Percentiles rank a stretch among this genome's conserved stretches.
Conservation (phyloP, 1,139 yeast species). For the Diutina ranongensis region DNA sequence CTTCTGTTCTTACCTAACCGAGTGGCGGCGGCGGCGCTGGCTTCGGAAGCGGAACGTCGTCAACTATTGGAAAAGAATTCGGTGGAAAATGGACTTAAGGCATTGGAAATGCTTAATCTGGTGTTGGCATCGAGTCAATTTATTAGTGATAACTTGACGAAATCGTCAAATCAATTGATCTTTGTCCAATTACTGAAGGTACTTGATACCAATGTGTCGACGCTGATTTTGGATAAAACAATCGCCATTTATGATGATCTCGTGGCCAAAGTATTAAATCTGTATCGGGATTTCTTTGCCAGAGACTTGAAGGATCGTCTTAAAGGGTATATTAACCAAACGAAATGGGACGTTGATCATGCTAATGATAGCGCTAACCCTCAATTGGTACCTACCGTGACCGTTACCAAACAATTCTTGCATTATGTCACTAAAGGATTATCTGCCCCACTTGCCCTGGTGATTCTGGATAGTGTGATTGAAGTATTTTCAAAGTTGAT, state of each 20-base stretch:
- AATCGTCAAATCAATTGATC: slow-evolving; percentile 33
- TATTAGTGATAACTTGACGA: neutral
- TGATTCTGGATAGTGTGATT: slow-evolving; percentile 28
- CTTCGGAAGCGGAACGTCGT: neutral
- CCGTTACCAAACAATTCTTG: slow-evolving; percentile 25
- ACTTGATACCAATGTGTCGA: slow-evolving; percentile 14
- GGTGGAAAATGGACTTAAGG: slow-evolving; percentile 5
- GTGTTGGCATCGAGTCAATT: neutral
- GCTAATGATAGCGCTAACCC: slow-evolving; percentile 13
- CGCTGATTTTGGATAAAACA: slow-evolving; percentile 44
- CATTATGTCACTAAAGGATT: slow-evolving; percentile 17
- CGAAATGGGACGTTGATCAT: slow-evolving; percentile 22
- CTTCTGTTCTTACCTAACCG: neutral
- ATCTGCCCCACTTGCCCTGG: slow-evolving; percentile 11
- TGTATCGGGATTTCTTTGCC: slow-evolving; percentile 34
- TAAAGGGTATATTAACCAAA: slow-evolving; percentile 39
- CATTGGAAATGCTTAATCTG: neutral
- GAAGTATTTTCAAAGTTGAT: slow-evolving; percentile 36
- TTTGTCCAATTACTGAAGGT: slow-evolving; percentile 53
- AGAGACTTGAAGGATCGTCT: slow-evolving; percentile 38
- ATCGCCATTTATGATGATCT: slow-evolving; percentile 35
- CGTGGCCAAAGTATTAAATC: slow-evolving; percentile 23
- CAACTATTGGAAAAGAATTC: neutral
- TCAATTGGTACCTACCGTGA: slow-evolving; percentile 21
- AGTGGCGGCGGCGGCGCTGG: slow-evolving; percentile 1